Evolutionary conservation across 352 stramenopile species (phyloP).

Genomic region (Aphanomyces astaci): DNA sequence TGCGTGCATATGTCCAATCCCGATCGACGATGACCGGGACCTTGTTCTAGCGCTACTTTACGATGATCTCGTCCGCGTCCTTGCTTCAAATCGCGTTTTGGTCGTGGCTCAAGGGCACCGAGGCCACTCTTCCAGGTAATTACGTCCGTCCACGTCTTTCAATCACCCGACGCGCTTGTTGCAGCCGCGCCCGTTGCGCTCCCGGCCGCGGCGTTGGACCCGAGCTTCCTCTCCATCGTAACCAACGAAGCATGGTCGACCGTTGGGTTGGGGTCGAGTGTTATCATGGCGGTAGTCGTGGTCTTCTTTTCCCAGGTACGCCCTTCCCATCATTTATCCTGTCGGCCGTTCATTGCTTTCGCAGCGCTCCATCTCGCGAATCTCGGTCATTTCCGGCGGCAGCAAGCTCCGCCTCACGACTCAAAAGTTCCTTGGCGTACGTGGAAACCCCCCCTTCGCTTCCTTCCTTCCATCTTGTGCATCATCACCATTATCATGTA

Average conservation of each 20-base stretch:
- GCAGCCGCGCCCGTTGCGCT: conserved; percentile 28
- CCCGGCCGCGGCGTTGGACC: conserved; percentile 51
- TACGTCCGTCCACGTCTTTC: neutral
- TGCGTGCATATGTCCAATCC: too few relatives aligned
- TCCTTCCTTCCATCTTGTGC: too few relatives aligned
- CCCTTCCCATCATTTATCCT: conserved; percentile 2
- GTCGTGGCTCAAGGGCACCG: conserved; percentile 84
- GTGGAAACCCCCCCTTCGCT: neutral
- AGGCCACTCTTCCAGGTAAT: conserved; percentile 35
- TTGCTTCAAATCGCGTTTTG: conserved; percentile 77
- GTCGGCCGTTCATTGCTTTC: neutral
- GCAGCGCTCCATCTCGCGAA: conserved; percentile 65
- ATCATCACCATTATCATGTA: conserved; percentile 29
- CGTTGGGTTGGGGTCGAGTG: conserved; percentile 73
- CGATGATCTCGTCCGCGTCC: conserved; percentile 64
- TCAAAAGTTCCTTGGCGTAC: conserved; percentile 83
- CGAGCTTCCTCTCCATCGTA: conserved; percentile 74
- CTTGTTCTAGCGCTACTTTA: conserved; percentile 82
- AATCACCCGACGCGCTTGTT: neutral
- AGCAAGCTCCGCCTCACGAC: conserved; percentile 80
- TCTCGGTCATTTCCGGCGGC: conserved; percentile 64
- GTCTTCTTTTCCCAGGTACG: conserved; percentile 75
- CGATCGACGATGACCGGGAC: too few relatives aligned
- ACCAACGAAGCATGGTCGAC: conserved; percentile 72
- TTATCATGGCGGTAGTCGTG: conserved; percentile 65